Conservation (phyloP, 331 rosid genomes). For the Acacia pycnantha region DNA sequence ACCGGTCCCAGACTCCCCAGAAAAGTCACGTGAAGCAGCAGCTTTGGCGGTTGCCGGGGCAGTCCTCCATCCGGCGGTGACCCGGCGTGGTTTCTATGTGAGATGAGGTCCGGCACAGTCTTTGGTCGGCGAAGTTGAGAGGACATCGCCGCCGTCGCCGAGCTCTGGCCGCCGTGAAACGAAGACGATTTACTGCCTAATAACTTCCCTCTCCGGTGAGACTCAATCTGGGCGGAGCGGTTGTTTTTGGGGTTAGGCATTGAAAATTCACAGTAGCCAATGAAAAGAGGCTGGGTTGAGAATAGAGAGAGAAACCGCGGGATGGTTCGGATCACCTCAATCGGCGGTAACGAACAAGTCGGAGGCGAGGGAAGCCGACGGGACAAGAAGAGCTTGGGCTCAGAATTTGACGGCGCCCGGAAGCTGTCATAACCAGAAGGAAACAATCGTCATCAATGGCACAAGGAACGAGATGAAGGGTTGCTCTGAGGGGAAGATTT, state of each 20-base stretch:
- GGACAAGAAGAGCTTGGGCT: conserved; percentile 45
- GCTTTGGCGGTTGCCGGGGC: conserved; percentile 52
- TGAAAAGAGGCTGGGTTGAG: neutral
- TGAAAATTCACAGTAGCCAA: neutral
- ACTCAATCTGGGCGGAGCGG: conserved; percentile 45
- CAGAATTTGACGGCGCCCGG: conserved; percentile 28
- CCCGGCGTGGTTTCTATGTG: conserved; percentile 18
- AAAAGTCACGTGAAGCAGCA: conserved; percentile 60
- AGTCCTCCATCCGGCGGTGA: conserved; percentile 4
- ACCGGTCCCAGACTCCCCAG: conserved; percentile 70
- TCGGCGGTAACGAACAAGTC: conserved; percentile 55
- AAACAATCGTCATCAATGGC: conserved; percentile 16
- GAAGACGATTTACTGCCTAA: conserved; percentile 62
- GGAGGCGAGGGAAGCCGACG: conserved; percentile 63
- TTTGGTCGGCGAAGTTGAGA: conserved; percentile 61
- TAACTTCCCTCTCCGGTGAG: conserved; percentile 55
- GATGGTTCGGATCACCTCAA: conserved; percentile 31
- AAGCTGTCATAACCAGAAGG: conserved; percentile 52
- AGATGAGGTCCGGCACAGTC: conserved; percentile 61
- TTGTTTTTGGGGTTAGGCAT: conserved; percentile 60
- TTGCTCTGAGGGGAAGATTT: neutral
- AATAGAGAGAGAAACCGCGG: neutral
- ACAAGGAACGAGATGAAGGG: neutral
- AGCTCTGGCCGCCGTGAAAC: conserved; percentile 46
- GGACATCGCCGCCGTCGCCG: neutral